These are phyloP conservation scores for Hippophae rhamnoides DNA, from an alignment of 306 rosid genomes.

Conservation along the genomic window DNA sequence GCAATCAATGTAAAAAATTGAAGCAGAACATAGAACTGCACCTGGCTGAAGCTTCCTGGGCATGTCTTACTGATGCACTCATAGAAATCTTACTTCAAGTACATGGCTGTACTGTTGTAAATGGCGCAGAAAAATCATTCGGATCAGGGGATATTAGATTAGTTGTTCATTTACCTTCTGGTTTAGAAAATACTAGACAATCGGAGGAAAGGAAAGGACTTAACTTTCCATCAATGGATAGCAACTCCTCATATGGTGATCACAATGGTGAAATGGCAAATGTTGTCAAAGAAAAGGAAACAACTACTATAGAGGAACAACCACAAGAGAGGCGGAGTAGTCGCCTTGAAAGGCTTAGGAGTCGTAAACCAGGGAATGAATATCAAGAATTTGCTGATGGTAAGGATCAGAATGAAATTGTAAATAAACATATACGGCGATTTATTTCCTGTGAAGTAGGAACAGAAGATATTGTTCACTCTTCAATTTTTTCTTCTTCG, in stretches of 20 bases:
- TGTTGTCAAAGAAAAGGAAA: slow-evolving; percentile 55
- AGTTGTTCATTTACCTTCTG: slow-evolving; percentile 38
- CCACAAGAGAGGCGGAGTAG: slow-evolving; percentile 92
- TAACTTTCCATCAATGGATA: slow-evolving; percentile 20
- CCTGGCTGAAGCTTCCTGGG: slow-evolving; percentile 75
- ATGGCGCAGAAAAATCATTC: slow-evolving; percentile 26
- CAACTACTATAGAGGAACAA: slow-evolving; percentile 53
- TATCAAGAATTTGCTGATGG: slow-evolving; percentile 62
- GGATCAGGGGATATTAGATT: slow-evolving; percentile 67
- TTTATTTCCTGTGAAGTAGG: slow-evolving; percentile 49
- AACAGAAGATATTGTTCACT: slow-evolving; percentile 27
- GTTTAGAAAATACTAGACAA: slow-evolving; percentile 41
- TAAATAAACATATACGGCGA: slow-evolving; percentile 64
- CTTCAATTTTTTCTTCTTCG: slow-evolving; percentile 21
- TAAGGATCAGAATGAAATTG: slow-evolving; percentile 67
- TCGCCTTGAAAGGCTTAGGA: slow-evolving; percentile 93
- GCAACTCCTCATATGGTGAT: slow-evolving; percentile 34
- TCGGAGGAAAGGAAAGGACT: slow-evolving; percentile 39
- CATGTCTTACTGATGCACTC: slow-evolving; percentile 63
- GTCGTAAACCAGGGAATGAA: slow-evolving; percentile 90
- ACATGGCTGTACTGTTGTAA: slow-evolving; percentile 29
- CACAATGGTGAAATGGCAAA: slow-evolving; percentile 36
- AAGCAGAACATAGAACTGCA: slow-evolving; percentile 62
- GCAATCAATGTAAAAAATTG: slow-evolving; percentile 48
- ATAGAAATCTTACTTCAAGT: slow-evolving; percentile 49